Evolutionary conservation across 768 basidiomycete species (phyloP).

Genomic region (Kondoa subrosea): DNA sequence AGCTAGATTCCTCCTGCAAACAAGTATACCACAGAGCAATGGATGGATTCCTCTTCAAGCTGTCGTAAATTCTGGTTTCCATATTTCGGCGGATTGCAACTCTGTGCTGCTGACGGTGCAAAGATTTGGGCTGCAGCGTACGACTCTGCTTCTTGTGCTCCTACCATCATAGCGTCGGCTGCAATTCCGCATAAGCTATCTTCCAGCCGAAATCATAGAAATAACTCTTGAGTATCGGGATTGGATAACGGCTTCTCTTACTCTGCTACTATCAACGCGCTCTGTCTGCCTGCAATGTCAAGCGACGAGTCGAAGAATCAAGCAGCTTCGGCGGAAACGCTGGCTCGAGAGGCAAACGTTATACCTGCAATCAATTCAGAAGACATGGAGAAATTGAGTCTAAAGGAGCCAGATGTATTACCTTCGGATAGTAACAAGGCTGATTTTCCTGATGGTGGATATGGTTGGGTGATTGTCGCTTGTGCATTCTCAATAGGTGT

Average conservation of each 20-base stretch:
- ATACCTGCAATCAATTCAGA: too few relatives aligned
- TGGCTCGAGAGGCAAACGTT: too few relatives aligned
- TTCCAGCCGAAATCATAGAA: not conserved
- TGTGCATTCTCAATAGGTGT: slow-evolving; percentile 28
- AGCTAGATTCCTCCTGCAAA: too few relatives aligned
- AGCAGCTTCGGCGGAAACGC: too few relatives aligned
- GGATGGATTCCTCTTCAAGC: too few relatives aligned
- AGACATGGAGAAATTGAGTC: not conserved
- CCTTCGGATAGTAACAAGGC: not conserved
- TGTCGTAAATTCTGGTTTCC: too few relatives aligned
- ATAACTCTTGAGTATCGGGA: not conserved
- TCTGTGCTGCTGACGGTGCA: too few relatives aligned
- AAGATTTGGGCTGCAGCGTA: too few relatives aligned
- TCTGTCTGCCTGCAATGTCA: not conserved
- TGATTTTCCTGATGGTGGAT: slow-evolving; percentile 27
- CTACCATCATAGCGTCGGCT: too few relatives aligned
- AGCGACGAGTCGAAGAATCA: not conserved
- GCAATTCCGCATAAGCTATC: not conserved
- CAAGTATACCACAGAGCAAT: too few relatives aligned
- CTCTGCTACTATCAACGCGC: not conserved
- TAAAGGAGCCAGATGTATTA: not conserved
- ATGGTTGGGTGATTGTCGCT: slow-evolving; percentile 32
- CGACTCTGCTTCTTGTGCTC: too few relatives aligned
- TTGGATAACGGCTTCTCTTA: not conserved
- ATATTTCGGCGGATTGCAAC: too few relatives aligned